Evolutionary conservation across 306 rosid species (phyloP), one percentile per base, ranked within the genome.

Genomic region (Sicyos edulis): DNA sequence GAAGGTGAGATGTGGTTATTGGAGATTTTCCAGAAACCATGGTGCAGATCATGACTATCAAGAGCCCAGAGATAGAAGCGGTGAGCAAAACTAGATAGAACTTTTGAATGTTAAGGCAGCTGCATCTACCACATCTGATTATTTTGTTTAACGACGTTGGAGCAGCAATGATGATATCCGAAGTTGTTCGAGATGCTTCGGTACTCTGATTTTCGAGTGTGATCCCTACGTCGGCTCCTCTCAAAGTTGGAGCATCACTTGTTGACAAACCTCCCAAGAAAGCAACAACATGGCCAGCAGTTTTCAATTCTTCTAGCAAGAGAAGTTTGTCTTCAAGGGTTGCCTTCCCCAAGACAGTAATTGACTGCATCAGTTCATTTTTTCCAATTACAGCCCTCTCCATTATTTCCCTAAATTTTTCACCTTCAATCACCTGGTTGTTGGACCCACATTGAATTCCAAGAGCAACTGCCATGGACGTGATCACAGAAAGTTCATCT

Each of bases 11-110:
- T 34, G 84, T 74, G 32, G 88, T 71, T 47, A 90, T 61, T 0
- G 92, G 90, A 2, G 95, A 85, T 63, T 78, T 78, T 58, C 95
- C 96, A 3, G 88, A 72, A n/a, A 32, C 57, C 22, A 78, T 72
- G 76, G 90, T 78, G 44, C 82, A 55, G 8, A 83, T 76, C 22
- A 86, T 60, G 60, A 68, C 72, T 72, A 88, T 66, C 55, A 75
- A 47, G 55, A 74, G 54, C 55, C 91, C 87, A 22, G 92, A 83
- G 52, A 88, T 60, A 73, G 59, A 64, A 54, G 75, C 21, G 26
- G 88, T 88, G 79, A 83, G 75, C 26, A 79, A 90, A 71, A 90
- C 64, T 71, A 78, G 87, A 73, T 51, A 79, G 86, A 90, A 88
- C 63, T 79, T 85, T 73, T 79, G 88, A 79, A 83, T 85, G 74